Evolutionary conservation across 2,329 filamentous ascomycete species (phyloP).

Genomic region (Penicillium concentricum): DNA sequence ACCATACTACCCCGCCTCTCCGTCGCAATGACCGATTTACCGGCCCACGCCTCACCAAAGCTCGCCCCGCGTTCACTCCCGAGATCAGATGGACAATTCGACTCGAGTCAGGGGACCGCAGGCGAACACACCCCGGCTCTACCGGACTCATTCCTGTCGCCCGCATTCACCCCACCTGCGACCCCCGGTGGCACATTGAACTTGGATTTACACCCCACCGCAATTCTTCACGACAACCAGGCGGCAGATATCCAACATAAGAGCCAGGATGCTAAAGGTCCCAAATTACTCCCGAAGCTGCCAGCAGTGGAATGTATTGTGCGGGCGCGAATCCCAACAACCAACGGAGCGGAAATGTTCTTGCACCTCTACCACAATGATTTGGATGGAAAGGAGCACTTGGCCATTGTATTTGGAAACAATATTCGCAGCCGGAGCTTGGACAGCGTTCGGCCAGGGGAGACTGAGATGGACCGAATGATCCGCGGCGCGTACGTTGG

Average conservation of each 20-base stretch:
- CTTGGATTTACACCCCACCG: slow-evolving; percentile 26
- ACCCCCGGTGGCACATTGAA: slow-evolving; percentile 41
- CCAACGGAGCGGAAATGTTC: slow-evolving; percentile 92
- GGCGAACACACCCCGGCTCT: slow-evolving; percentile 46
- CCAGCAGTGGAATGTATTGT: slow-evolving; percentile 92
- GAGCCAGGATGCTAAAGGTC: slow-evolving; percentile 53
- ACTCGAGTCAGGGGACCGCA: slow-evolving; percentile 25
- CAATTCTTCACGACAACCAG: slow-evolving; percentile 30
- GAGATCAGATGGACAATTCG: slow-evolving; percentile 15
- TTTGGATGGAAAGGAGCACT: slow-evolving; percentile 89
- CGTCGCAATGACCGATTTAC: slow-evolving; percentile 53
- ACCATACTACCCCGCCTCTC: slow-evolving; percentile 12
- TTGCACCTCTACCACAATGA: slow-evolving; percentile 92
- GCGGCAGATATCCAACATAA: slow-evolving; percentile 26
- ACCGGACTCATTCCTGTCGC: slow-evolving; percentile 55
- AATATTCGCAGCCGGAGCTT: slow-evolving; percentile 71
- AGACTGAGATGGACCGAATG: slow-evolving; percentile 67
- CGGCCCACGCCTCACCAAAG: slow-evolving; percentile 54
- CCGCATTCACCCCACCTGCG: slow-evolving; percentile 50
- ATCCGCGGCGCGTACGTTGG: slow-evolving; percentile 91
- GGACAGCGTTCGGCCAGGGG: slow-evolving; percentile 44
- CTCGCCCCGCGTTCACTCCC: slow-evolving; percentile 42
- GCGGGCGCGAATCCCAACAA: slow-evolving; percentile 90
- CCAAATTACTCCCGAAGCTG: slow-evolving; percentile 70
- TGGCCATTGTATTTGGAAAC: slow-evolving; percentile 94